A percentile compares a stretch with the other conserved stretches of the same genome.
Evolutionary conservation across 1,139 yeast species (phyloP).

Genomic region (Kodamaea fungicola): DNA sequence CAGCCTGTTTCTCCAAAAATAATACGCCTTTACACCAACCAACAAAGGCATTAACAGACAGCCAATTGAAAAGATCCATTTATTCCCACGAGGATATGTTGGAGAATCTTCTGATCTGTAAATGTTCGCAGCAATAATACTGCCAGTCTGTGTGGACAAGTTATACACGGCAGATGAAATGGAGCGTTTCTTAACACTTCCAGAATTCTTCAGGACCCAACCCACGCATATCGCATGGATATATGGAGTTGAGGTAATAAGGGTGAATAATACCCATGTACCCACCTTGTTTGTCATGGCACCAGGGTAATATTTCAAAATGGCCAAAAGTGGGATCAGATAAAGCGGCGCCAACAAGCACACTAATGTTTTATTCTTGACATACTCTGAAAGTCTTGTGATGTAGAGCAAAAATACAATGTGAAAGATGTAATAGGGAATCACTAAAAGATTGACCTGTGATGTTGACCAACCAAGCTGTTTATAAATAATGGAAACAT

Average conservation of each 20-base stretch:
- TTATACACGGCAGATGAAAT: slow-evolving; percentile 61
- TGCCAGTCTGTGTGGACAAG: slow-evolving; percentile 57
- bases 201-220: slow-evolving; percentile 61
- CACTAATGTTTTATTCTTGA: slow-evolving; percentile 10
- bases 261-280: slow-evolving; percentile 46
- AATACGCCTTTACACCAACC: slow-evolving; percentile 13
- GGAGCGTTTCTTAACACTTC: slow-evolving; percentile 56
- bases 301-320: slow-evolving; percentile 6
- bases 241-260: slow-evolving; percentile 49
- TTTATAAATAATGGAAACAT: slow-evolving; percentile 15
- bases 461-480: slow-evolving; percentile 16
- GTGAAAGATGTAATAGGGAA: slow-evolving; percentile 14
- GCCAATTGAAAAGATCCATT: slow-evolving; percentile 30
- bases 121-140: slow-evolving; percentile 50
- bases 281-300: slow-evolving; percentile 37
- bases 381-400: slow-evolving; percentile 14
- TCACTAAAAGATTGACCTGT: slow-evolving; percentile 15
- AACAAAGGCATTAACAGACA: slow-evolving; percentile 18
- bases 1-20: slow-evolving; percentile 14
- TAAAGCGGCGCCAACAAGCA: slow-evolving; percentile 8
- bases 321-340: slow-evolving; percentile 9
- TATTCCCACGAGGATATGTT: slow-evolving; percentile 53
- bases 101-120: slow-evolving; percentile 60
- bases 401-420: slow-evolving; percentile 12
- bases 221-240: slow-evolving; percentile 55